Evolutionary conservation across 129 eudicot genomes (phyloP), one percentile per base, ranked within the genome.

Genomic region (Saposhnikovia divaricata): DNA sequence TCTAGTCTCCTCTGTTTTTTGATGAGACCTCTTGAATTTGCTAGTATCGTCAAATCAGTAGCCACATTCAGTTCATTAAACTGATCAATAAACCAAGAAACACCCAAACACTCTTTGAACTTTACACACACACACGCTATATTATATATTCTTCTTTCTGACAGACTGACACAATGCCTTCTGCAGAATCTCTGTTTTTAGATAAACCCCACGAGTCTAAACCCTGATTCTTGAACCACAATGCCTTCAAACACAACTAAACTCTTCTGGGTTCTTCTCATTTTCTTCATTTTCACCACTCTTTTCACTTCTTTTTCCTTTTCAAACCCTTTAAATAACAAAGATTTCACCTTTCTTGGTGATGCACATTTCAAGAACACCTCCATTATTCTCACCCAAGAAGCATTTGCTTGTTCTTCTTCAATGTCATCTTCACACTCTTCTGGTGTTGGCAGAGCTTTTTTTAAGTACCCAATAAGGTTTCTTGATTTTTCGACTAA

Each of bases 341-440:
- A 74, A 81, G 86, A 77, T 77, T 78, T 87, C 76, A 84, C 85
- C 72, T 75, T 87, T 75, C 84, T 57, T 72, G 96, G 91, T 80
- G 87, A 87, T 27, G 85, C 96, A 9, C 48, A 59, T 50, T 65
- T 85, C 80, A 78, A 63, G 50, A 72, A 79, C 75, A 75, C 81
- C 77, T 79, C 87, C 81, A 84, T 91, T 11, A 50, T 53, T 78
- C 93, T 91, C 77, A 89, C 96, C 10, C 85, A 81, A 66, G 43
- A 61, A n/a, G 69, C 31, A 61, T 81, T 45, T 76, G 34, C 23
- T 79, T 85, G 88, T 72, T 55, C 78, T 40, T 55, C 86, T 68
- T 68, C 73, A 23, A 61, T 69, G 37, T 51, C 59, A 6, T 14
- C 82, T 39, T 53, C 37, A 34, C 37, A 83, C 2, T 76, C 70